Conservation (phyloP, 2,329 filamentous ascomycete species). For the Lasiodiplodia citricola region DNA sequence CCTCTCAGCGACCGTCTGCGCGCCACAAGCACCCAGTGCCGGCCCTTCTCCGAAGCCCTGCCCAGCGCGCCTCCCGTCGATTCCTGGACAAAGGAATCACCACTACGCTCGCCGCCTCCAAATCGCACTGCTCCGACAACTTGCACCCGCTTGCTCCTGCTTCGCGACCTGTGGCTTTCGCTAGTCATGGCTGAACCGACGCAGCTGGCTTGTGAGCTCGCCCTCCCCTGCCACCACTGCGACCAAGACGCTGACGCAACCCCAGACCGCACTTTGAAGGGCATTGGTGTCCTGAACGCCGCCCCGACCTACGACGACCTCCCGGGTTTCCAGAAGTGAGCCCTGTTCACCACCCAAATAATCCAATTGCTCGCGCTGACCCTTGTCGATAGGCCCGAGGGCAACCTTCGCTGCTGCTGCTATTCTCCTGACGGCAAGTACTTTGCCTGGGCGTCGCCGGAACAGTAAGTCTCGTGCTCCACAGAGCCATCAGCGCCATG, state of each 20-base stretch:
- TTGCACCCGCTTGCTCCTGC: conserved; percentile 29
- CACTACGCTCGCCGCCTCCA: conserved; percentile 7
- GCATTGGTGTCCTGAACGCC: conserved; percentile 91
- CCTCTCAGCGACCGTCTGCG: conserved; percentile 24
- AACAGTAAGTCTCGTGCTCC: conserved; percentile 58
- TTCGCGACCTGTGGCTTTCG: conserved; percentile 74
- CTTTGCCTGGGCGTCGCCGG: conserved; percentile 91
- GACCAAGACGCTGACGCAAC: conserved; percentile 4
- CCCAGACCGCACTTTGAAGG: conserved; percentile 88
- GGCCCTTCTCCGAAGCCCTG: conserved; percentile 16
- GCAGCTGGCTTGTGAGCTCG: conserved; percentile 81
- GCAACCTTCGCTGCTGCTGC: conserved; percentile 89
- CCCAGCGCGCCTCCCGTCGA: conserved; percentile 12
- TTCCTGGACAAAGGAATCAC: conserved; percentile 27
- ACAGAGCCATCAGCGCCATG: not conserved
- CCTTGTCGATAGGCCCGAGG: conserved; percentile 70
- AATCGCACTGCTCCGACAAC: conserved; percentile 31
- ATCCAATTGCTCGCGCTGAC: conserved; percentile 18
- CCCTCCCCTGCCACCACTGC: conserved; percentile 19
- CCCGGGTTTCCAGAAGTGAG: conserved; percentile 72
- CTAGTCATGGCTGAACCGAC: conserved; percentile 92
- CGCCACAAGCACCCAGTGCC: conserved; percentile 12
- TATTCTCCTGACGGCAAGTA: conserved; percentile 97
- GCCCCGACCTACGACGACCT: conserved; percentile 86
- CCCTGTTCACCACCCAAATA: conserved; percentile 20